Evolutionary conservation across 306 rosid genomes (phyloP).

Genomic region (Quercus parvula): DNA sequence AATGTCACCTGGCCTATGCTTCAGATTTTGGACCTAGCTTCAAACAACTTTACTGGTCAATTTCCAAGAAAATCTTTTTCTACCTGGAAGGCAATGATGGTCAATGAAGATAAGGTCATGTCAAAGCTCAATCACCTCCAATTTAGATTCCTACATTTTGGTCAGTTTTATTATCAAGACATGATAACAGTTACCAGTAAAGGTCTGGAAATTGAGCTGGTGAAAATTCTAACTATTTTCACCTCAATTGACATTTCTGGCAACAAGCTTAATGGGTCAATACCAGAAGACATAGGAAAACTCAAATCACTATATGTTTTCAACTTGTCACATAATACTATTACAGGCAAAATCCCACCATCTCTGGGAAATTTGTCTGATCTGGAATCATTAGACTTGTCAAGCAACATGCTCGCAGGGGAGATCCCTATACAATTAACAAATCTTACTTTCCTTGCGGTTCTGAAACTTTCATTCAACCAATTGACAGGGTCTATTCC

Average conservation of each 20-base stretch:
- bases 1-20: conserved; percentile 23
- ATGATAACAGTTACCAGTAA: conserved; percentile 26
- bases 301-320: conserved; percentile 24
- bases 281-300: conserved; percentile 16
- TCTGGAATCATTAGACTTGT: conserved; percentile 42
- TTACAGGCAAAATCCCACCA: conserved; percentile 26
- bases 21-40: conserved; percentile 39
- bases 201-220: conserved; percentile 21
- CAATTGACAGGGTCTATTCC: no score
- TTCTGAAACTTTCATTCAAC: conserved; percentile 6
- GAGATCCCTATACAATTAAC: conserved; percentile 3
- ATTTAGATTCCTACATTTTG: not conserved
- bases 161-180: conserved; percentile 18
- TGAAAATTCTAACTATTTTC: conserved; percentile 28
- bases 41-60: not conserved
- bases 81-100: conserved; percentile 17
- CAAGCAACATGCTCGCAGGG: conserved; percentile 23
- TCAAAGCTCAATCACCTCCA: conserved; percentile 17
- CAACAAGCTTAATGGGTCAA: conserved; percentile 27
- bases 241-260: conserved; percentile 29
- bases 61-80: not conserved
- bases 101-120: not conserved
- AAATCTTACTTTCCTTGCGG: conserved; percentile 18
- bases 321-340: conserved; percentile 33
- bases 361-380: conserved; percentile 15